These are phyloP conservation scores for Aureobasidium sp. DNA, from an alignment of 2,329 filamentous ascomycete species.

Conservation along the genomic window DNA sequence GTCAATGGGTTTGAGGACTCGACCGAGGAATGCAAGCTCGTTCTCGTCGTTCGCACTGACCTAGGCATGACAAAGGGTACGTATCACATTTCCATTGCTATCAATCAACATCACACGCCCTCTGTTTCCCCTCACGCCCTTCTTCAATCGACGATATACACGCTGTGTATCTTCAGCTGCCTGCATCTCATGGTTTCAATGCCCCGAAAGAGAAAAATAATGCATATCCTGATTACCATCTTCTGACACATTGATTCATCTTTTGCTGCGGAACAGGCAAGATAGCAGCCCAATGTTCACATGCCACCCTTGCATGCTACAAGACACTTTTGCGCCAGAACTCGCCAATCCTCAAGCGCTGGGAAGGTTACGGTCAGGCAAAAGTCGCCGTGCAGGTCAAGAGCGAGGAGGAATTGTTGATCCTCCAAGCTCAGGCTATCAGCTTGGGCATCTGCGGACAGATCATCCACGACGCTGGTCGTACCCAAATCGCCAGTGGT, in stretches of 20 bases:
- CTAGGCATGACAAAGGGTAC: constrained; percentile 94
- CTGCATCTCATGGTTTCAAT: not conserved
- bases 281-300: constrained; percentile 89
- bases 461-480: constrained; percentile 88
- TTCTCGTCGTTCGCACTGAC: constrained; percentile 86
- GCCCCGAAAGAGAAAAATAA: constrained; percentile 1
- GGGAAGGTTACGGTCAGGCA: constrained; percentile 79
- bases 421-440: constrained; percentile 71
- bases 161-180: not conserved
- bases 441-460: constrained; percentile 79
- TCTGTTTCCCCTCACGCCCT: not conserved
- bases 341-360: constrained; percentile 62
- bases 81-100: constrained; percentile 19
- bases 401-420: constrained; percentile 67
- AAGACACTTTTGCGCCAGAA: constrained; percentile 59
- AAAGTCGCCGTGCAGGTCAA: constrained; percentile 91
- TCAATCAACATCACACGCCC: constrained; percentile 4
- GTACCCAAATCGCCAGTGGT: constrained; percentile 91
- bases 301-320: constrained; percentile 97
- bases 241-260: not conserved
- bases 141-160: not conserved
- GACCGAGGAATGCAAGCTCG: constrained; percentile 84
- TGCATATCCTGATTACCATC: not conserved
- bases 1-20: constrained; percentile 37
- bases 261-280: constrained; percentile 54